Percentiles rank a stretch among this genome's conserved stretches.
Conservation (phyloP, 164 flowering plant species). For the Umbilicus rupestris region DNA sequence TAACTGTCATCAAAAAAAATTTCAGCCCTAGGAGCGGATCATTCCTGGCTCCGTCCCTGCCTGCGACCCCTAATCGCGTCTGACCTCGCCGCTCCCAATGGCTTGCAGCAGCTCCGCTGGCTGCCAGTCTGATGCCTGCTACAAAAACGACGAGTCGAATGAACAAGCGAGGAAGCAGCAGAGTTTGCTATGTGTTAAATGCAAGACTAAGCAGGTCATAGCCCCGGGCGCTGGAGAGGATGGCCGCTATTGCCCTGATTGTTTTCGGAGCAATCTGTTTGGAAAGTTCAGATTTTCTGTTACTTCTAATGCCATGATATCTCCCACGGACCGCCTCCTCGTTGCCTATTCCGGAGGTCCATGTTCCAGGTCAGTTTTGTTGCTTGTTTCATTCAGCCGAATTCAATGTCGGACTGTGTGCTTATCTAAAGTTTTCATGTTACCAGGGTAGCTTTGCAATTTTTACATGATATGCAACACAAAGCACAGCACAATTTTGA, state of each 20-base stretch:
- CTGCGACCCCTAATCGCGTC: not conserved
- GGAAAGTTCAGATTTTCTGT: conserved; percentile 82
- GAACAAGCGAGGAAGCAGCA: not conserved
- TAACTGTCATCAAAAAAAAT: no score
- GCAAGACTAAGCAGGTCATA: conserved; percentile 42
- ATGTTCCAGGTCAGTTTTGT: conserved; percentile 56
- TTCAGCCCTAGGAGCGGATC: no score
- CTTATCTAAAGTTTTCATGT: not conserved
- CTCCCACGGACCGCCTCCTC: conserved; percentile 73
- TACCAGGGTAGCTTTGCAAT: conserved; percentile 79
- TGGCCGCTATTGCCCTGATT: conserved; percentile 44
- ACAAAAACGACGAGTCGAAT: not conserved
- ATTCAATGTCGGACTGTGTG: not conserved
- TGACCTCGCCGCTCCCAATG: not conserved
- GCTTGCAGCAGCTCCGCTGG: conserved; percentile 7
- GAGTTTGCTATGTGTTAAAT: conserved; percentile 47
- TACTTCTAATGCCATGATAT: conserved; percentile 65
- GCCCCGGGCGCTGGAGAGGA: conserved; percentile 22
- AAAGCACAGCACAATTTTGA: conserved; percentile 71
- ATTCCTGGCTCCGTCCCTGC: no score
- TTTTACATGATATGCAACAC: conserved; percentile 85
- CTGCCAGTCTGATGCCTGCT: conserved; percentile 3
- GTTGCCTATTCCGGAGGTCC: conserved; percentile 95
- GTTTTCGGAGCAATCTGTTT: conserved; percentile 64
- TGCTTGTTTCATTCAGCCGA: not conserved